Evolutionary conservation across 2,329 filamentous ascomycete genomes (phyloP), one percentile per base, ranked within the genome.

Genomic region (Rugonectria rugulosa): DNA sequence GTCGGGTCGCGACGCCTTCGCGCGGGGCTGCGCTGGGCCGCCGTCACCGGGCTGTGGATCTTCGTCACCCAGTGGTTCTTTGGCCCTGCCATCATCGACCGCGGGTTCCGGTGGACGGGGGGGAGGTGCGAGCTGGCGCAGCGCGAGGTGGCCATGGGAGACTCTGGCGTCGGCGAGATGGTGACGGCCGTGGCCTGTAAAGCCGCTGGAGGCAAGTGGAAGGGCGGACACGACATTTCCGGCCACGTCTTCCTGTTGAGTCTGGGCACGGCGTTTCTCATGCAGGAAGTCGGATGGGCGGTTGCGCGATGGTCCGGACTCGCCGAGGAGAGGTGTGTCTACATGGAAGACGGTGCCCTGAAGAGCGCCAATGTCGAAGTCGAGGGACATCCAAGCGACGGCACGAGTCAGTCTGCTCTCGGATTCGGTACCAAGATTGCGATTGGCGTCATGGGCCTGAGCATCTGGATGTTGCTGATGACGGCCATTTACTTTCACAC

Each of bases 401-500:
- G 66, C 2, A 44, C 56, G 2, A 63, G 65, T 4, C 27, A 60
- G 17, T 61, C 65, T 37, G 64, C 66, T 42, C 72, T 84, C 53
- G 77, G 80, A 3, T 62, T 82, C 45, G 75, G 81, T 8, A 75
- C 76, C 65, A 78, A 85, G 80, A 77, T 89, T 62, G 83, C 87
- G 60, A 75, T 82, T 20, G 81, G 70, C 0, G 85, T 97, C 21
- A 82, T 89, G 15, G 87, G 75, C 0, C 68, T 97, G 69, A 91
- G 88, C 69, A 84, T 88, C 79, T 98, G 95, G 91, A 99, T 99
- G 95, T 75, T 99, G 71, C 81, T 98, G 58, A 99, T 99, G 95
- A 99, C 95, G 34, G 93, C 93, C 3, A 93, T 96, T 32, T 99
- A 94, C 81, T 99, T 99, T 70, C 95, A 99, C 74, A 99, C 95